Conservation (phyloP, 139 green algal species). For the Micractinium conductrix region DNA sequence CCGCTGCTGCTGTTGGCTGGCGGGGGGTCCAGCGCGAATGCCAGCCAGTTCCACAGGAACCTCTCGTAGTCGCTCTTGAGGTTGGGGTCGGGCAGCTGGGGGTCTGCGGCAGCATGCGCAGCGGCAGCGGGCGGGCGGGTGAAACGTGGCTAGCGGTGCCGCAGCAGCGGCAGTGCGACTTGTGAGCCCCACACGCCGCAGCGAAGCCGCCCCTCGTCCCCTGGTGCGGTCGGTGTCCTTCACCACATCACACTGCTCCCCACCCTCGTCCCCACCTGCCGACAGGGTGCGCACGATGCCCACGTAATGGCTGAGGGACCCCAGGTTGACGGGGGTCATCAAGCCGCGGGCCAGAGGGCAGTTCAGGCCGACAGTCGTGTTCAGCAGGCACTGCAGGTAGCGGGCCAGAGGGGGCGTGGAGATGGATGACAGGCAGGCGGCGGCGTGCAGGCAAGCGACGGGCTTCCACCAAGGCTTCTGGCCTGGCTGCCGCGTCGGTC, state of each 20-base stretch:
- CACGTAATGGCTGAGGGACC: constrained; percentile 52
- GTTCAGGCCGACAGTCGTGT: constrained; percentile 38
- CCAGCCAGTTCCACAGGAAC: constrained; percentile 67
- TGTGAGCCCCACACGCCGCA: neutral
- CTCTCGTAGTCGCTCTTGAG: constrained; percentile 52
- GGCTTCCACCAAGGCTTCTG: too few relatives aligned
- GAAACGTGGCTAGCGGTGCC: too few relatives aligned
- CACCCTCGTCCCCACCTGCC: neutral
- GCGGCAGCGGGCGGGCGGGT: too few relatives aligned
- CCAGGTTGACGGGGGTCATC: constrained; percentile 32
- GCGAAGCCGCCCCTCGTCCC: neutral
- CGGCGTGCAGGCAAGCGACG: too few relatives aligned
- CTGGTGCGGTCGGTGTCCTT: too few relatives aligned
- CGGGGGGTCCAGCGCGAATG: constrained; percentile 18
- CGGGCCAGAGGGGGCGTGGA: neutral
- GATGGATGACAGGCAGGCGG: neutral
- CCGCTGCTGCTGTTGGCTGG: neutral
- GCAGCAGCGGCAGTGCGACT: neutral
- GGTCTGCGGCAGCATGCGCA: constrained; percentile 18
- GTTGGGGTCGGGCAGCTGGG: constrained; percentile 24
- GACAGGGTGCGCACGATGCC: constrained; percentile 54
- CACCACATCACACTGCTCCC: neutral
- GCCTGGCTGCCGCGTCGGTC: too few relatives aligned
- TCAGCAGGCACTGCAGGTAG: constrained; percentile 10
- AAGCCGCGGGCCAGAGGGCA: constrained; percentile 55